Evolutionary conservation across 2,329 filamentous ascomycete species (phyloP), one percentile per base, ranked within the genome.

Genomic region (Graphilbum sp.): DNA sequence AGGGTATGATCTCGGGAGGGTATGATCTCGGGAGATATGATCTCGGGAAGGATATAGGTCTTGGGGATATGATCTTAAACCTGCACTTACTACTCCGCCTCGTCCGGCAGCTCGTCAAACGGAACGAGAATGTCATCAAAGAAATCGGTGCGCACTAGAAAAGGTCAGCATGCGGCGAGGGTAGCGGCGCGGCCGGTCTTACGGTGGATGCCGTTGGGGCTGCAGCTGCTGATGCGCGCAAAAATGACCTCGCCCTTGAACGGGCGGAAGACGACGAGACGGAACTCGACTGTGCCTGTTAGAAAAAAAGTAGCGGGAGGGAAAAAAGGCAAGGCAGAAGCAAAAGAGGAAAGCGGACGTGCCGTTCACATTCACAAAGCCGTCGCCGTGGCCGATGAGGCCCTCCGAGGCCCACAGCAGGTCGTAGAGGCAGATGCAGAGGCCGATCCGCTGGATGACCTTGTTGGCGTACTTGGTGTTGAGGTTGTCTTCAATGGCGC

Each of bases 391-490:
- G 21, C 88, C 87, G 47, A 98, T 94, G 20, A 95, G 64, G 23
- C 90, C 90, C 56, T 98, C 90, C 1, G 87, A 94, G 1, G 85
- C 75, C 60, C 81, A 83, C 6, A 93, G 63, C 12, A 98, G 65
- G 54, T 96, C 90, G 61, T 90, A 95, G 50, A 98, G 74, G 53
- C 83, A 88, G 48, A 98, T 79, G 53, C 86, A 95, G 4, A 98
- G 75, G 11, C 90, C 90, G 42, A 96, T 78, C 53, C 90, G 90
- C 54, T 94, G 88, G 44, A 98, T 85, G 30, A 84, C 79, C 60
- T 88, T 90, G 62, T 98, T 95, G 42, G 88, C 77, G 58, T 95
- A 98, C 61, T 98, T 98, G 45, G 77, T 70, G 56, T 98, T 96
- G 61, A 98, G 90, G 51, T 90, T 90, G 62, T 98, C 87, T 59